Conservation (phyloP, 306 rosid genomes). For the Pyrus pyrifolia region DNA sequence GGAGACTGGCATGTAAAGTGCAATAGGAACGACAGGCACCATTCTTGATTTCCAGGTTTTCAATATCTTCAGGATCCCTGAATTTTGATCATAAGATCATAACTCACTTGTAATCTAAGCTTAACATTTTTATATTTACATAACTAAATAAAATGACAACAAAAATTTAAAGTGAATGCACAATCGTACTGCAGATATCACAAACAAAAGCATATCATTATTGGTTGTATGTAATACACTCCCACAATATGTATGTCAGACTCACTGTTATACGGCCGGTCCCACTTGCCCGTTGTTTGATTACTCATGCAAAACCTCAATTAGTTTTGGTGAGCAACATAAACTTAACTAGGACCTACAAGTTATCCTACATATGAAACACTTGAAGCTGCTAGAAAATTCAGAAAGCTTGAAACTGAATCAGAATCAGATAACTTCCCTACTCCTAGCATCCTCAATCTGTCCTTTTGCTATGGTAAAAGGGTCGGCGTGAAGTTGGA, state of each 20-base stretch:
- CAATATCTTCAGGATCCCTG: not conserved
- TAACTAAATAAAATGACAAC: not conserved
- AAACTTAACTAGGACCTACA: no score
- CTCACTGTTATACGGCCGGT: not conserved
- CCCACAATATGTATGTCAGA: no score
- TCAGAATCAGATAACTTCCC: no score
- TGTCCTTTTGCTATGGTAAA: not conserved
- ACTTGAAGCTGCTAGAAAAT: no score
- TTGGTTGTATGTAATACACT: no score
- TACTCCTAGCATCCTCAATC: not conserved
- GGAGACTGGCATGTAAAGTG: not conserved
- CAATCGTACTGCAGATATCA: not conserved
- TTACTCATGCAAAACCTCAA: not conserved
- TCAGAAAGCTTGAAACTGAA: no score
- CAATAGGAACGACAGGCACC: not conserved
- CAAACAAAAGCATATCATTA: not conserved
- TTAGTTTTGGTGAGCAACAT: not conserved
- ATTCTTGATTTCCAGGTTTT: conserved; percentile 12
- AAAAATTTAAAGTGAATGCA: no score
- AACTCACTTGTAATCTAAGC: not conserved
- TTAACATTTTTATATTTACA: no score
- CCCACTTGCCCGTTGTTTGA: not conserved
- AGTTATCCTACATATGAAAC: no score
- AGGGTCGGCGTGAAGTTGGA: not conserved
- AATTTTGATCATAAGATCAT: not conserved